Evolutionary conservation across 805 yeast species (phyloP).

Genomic region (Candida tallmaniae): DNA sequence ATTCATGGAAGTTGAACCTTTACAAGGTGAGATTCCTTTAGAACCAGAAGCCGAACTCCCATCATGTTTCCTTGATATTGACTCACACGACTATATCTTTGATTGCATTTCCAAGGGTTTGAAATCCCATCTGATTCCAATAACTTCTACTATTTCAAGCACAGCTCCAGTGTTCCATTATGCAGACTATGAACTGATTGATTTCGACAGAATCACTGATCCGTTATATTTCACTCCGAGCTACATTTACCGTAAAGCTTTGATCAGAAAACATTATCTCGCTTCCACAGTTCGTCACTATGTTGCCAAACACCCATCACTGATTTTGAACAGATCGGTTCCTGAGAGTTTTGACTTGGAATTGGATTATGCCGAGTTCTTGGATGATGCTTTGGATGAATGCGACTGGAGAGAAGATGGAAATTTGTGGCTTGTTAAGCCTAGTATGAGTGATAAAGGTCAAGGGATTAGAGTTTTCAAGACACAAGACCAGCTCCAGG

Average conservation of each 20-base stretch:
- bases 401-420: slow-evolving; percentile 77
- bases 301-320: slow-evolving; percentile 67
- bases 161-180: slow-evolving; percentile 50
- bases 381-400: slow-evolving; percentile 92
- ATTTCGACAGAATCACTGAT: slow-evolving; percentile 58
- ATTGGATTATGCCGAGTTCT: slow-evolving; percentile 91
- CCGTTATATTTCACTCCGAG: slow-evolving; percentile 63
- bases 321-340: slow-evolving; percentile 54
- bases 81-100: slow-evolving; percentile 35
- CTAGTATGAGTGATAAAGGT: slow-evolving; percentile 96
- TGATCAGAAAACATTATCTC: slow-evolving; percentile 85
- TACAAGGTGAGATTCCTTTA: slow-evolving; percentile 49
- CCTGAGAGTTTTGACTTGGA: slow-evolving; percentile 80
- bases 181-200: slow-evolving; percentile 86
- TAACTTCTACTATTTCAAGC: slow-evolving; percentile 15
- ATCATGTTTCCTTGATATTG: slow-evolving; percentile 34
- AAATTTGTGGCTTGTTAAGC: slow-evolving; percentile 85
- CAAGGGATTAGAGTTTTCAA: slow-evolving; percentile 87
- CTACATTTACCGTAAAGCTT: slow-evolving; percentile 82
- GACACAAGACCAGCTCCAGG: slow-evolving; percentile 75
- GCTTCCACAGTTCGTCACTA: slow-evolving; percentile 79
- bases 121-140: slow-evolving; percentile 14
- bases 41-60: slow-evolving; percentile 2
- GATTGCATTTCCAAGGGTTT: slow-evolving; percentile 40
- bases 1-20: slow-evolving; percentile 50